Percentiles rank a stretch among this genome's conserved stretches.
Evolutionary conservation across 1,139 yeast genomes (phyloP).

Genomic region (Saccharomyces uvarum): DNA sequence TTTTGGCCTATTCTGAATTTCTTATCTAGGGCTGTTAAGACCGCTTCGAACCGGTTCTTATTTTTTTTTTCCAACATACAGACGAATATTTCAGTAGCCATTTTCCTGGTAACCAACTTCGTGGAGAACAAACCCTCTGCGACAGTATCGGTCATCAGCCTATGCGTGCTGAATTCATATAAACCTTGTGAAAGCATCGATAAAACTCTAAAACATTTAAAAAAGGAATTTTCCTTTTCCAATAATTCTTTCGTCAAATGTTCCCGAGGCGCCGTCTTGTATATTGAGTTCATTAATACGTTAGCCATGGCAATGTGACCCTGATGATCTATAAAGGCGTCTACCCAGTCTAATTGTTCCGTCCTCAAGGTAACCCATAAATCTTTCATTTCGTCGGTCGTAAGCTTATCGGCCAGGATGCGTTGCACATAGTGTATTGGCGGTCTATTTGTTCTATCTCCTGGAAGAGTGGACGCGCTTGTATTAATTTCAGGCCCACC

Average conservation of each 20-base stretch:
- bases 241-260: conserved; percentile 32
- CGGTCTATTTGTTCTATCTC: conserved; percentile 32
- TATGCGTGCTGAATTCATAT: conserved; percentile 45
- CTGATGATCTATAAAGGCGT: conserved; percentile 69
- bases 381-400: conserved; percentile 67
- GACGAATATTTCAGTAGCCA: conserved; percentile 70
- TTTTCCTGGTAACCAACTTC: conserved; percentile 63
- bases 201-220: conserved; percentile 57
- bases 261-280: conserved; percentile 22
- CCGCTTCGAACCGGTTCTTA: conserved; percentile 30
- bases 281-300: conserved; percentile 40
- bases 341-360: conserved; percentile 88
- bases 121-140: conserved; percentile 54
- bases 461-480: conserved; percentile 10
- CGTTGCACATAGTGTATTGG: conserved; percentile 77
- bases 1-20: conserved; percentile 34
- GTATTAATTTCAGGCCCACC: conserved; percentile 9
- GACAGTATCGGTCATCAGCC: conserved; percentile 49
- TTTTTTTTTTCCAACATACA: conserved; percentile 45
- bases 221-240: conserved; percentile 52
- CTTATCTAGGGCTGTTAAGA: conserved; percentile 21
- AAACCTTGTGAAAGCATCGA: conserved; percentile 52
- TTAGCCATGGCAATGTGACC: conserved; percentile 81
- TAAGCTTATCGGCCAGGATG: conserved; percentile 61
- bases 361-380: conserved; percentile 88